phyloP scores from a whole-genome alignment of 768 basidiomycete genomes.

The Phaeotremella skinneri region DNA sequence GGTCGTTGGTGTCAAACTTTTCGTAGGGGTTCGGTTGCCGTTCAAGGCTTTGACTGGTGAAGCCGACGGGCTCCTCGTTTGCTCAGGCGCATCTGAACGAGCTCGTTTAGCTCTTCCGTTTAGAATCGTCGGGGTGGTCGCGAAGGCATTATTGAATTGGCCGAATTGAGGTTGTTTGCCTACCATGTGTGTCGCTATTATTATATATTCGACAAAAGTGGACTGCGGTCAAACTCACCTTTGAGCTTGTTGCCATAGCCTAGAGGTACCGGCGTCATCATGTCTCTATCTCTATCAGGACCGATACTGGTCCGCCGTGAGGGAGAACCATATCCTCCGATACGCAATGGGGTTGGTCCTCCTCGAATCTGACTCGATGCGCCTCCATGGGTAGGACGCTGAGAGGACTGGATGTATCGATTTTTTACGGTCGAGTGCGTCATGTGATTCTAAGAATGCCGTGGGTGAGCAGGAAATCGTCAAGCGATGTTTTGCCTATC shows the following conservation, averaged over 20 bases:
- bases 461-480: neutral
- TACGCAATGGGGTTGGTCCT: constrained; percentile 16
- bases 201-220: neutral
- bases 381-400: neutral
- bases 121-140: constrained; percentile 13
- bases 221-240: constrained; percentile 10
- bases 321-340: constrained; percentile 18
- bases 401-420: constrained; percentile 14
- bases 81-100: constrained; percentile 18
- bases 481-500: too few relatives aligned
- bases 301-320: constrained; percentile 2
- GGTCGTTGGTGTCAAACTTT: neutral
- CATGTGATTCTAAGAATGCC: constrained; percentile 16
- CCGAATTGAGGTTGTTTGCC: constrained; percentile 25
- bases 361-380: constrained; percentile 16
- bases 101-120: constrained; percentile 26
- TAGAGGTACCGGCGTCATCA: constrained; percentile 16
- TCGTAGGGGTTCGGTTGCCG: neutral
- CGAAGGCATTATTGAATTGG: constrained; percentile 36
- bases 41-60: constrained; percentile 11
- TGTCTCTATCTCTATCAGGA: constrained; percentile 1
- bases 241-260: constrained; percentile 28
- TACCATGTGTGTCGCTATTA: constrained; percentile 2
- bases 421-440: constrained; percentile 22
- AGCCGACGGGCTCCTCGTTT: constrained; percentile 8